Evolutionary conservation across 306 rosid species (phyloP), one percentile per base, ranked within the genome.

Genomic region (Acmispon strigosus): DNA sequence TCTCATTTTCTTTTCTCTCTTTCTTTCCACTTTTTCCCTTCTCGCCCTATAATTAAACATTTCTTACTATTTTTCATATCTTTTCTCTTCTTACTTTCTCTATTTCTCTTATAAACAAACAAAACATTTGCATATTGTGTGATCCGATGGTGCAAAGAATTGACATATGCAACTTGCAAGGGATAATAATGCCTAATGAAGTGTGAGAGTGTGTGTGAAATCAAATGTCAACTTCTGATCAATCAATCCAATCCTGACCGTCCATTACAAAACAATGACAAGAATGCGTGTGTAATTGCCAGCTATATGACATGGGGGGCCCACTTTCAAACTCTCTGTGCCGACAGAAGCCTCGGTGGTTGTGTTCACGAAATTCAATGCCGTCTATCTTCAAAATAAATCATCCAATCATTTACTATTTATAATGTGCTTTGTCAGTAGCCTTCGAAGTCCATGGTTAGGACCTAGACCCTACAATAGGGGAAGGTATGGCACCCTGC

Each of bases 301-400:
- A 56, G 62, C 20, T 56, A 51, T 29, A 7, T 19, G 19, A 0
- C 24, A 22, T 22, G 24, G 24, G 65, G 76, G 72, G 3, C 76
- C 59, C 66, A 62, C 12, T 6, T 8, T 17, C 39, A 14, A 8
- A 18, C 57, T 56, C 18, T 22, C 24, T 16, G 42, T 22, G 36
- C 58, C 72, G 73, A 72, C 74, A 71, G 14, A 17, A 22, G 62
- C 65, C 50, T 78, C 50, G 78, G 82, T 69, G 27, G 1, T 47
- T 42, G 82, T 62, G 82, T 2, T 78, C 55, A 72, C 74, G 70
- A 57, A 78, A 78, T n/a, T 64, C 42, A 37, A 32, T n/a, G n/a
- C n/a, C n/a, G n/a, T n/a, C 13, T 15, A 32, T 49, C 27, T 0
- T n/a, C 52, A 61, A 60, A 60, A 2, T 17, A 11, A 15, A 60